phyloP scores from a whole-genome alignment of 2,329 filamentous ascomycete genomes.

The Aureobasidium sp. region DNA sequence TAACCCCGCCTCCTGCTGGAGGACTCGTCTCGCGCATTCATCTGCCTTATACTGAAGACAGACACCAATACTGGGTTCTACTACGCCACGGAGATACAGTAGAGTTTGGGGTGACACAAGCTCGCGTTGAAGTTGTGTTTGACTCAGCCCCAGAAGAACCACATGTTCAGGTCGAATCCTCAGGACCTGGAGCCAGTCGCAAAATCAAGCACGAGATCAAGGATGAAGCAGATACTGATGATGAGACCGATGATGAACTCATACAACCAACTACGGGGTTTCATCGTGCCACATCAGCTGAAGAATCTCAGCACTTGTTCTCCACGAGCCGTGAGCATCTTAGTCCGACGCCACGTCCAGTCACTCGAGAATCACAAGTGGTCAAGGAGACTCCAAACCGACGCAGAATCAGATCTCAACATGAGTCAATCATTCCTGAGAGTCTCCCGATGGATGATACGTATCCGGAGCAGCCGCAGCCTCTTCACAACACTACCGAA shows the following conservation, averaged over 20 bases:
- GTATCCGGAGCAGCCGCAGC: background rate
- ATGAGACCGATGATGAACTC: background rate
- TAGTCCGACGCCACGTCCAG: background rate
- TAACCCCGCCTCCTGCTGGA: background rate
- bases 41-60: background rate
- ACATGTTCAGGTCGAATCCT: slow-evolving; percentile 1
- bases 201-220: background rate
- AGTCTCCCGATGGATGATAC: background rate
- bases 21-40: background rate
- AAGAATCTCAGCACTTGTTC: slow-evolving; percentile 5
- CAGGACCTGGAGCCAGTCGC: background rate
- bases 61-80: background rate
- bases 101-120: background rate
- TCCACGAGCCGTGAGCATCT: slow-evolving; percentile 8
- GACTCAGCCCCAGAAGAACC: background rate
- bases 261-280: background rate
- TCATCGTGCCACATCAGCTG: background rate
- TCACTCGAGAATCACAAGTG: background rate
- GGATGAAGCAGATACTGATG: background rate
- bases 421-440: background rate
- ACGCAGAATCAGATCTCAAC: background rate
- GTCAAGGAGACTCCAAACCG: background rate
- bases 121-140: background rate
- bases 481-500: background rate
- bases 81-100: background rate